Conservation (phyloP, 805 yeast genomes). For the Schwanniomyces pseudopolymorphus region DNA sequence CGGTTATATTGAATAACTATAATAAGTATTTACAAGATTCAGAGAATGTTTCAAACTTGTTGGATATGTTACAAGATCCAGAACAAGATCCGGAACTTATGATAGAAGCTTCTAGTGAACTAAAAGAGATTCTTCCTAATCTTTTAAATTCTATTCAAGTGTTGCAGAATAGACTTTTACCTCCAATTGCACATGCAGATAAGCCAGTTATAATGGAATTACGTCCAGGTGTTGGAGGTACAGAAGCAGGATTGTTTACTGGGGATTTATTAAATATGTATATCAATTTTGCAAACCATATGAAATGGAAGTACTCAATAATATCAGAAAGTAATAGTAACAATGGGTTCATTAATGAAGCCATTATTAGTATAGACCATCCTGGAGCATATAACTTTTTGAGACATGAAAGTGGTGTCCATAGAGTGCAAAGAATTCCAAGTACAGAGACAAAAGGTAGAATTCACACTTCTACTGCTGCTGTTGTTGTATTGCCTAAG, state of each 20-base stretch:
- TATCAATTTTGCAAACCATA: constrained; percentile 59
- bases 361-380: constrained; percentile 62
- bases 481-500: constrained; percentile 89
- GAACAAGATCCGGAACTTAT: constrained; percentile 42
- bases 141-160: constrained; percentile 41
- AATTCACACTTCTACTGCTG: constrained; percentile 94
- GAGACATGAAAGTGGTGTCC: constrained; percentile 91
- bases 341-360: constrained; percentile 75
- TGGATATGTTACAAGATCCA: constrained; percentile 23
- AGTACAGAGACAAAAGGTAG: constrained; percentile 92
- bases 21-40: constrained; percentile 24
- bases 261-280: constrained; percentile 82
- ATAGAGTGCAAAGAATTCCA: constrained; percentile 92
- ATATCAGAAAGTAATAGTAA: constrained; percentile 57
- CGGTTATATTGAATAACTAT: constrained; percentile 32
- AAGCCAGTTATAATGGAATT: constrained; percentile 79
- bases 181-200: constrained; percentile 74
- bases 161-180: constrained; percentile 63
- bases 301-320: constrained; percentile 66
- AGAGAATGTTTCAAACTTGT: constrained; percentile 23
- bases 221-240: constrained; percentile 95
- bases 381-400: constrained; percentile 74
- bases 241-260: constrained; percentile 87
- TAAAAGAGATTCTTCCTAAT: constrained; percentile 45
- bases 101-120: constrained; percentile 61